Evolutionary conservation across 225 moss, liverwort and hornwort species (phyloP), one percentile per base, ranked within the genome.

Genomic region (Straminergon stramineum): DNA sequence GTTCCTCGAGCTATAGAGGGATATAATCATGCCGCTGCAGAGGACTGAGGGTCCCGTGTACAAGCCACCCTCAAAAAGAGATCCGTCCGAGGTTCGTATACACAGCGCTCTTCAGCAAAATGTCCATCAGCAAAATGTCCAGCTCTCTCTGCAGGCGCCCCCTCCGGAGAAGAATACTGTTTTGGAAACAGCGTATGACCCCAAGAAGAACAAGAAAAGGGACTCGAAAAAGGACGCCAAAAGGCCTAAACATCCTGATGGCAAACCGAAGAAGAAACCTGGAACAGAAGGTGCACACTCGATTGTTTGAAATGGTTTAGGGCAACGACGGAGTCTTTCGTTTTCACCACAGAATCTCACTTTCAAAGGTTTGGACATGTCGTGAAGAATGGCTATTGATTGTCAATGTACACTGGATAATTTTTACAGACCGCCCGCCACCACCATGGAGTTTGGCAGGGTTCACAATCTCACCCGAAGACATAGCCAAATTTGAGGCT

Each of bases 381-480:
- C 64, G 35, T 37, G 71, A 60, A 41, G 60, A 84, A 69, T 65
- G 39, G 48, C 43, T 85, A 58, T 48, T 89, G 84, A 89, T 82
- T 82, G 43, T 73, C 84, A 66, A 55, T 85, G 55, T 64, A 45
- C 53, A 65, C 61, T 89, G 66, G 53, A 82, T 83, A 66, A 51
- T 57, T 70, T 82, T 79, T 63, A 56, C 73, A 88, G 94, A 90
- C 51, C 93, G 90, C 35, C 55, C 23, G 73, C 86, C 89, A 41
- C 94, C 94, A 53, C 94, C 94, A 27, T 90, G 94, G 94, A 94
- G 94, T 92, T 91, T 94, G 66, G 94, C 94, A 65, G 94, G 94
- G 74, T 96, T 97, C 90, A 94, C 94, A 85, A 93, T 97, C 67
- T 94, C 96, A 57, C 90, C 92, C 15, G 96, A 97, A n/a, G 94